Evolutionary conservation across 2,329 filamentous ascomycete species (phyloP).

Genomic region (Xylaria sp.): DNA sequence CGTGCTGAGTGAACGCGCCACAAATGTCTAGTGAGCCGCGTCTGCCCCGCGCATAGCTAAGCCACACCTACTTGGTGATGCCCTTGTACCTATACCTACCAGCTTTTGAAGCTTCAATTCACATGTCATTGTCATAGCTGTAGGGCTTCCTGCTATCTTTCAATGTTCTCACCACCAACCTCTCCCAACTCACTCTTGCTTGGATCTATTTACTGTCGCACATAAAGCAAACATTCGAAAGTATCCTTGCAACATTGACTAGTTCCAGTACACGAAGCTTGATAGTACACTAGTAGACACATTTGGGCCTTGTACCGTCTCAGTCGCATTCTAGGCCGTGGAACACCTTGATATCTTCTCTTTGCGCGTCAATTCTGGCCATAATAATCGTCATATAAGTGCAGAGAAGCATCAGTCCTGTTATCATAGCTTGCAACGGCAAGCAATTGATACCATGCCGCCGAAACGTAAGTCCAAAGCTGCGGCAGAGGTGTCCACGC

Average conservation of each 20-base stretch:
- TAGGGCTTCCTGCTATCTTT: slow-evolving; percentile 7
- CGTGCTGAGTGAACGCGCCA: slow-evolving; percentile 1
- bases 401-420: not conserved
- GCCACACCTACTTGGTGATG: slow-evolving; percentile 29
- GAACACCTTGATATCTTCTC: not conserved
- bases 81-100: not conserved
- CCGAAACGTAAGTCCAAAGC: slow-evolving; percentile 74
- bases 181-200: slow-evolving; percentile 3
- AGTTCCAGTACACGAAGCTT: not conserved
- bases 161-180: slow-evolving; percentile 12
- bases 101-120: not conserved
- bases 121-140: slow-evolving; percentile 11
- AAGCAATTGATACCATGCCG: slow-evolving; percentile 62
- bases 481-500: slow-evolving; percentile 66
- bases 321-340: not conserved
- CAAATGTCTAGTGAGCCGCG: slow-evolving; percentile 11
- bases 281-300: not conserved
- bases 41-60: slow-evolving; percentile 40
- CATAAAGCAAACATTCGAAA: not conserved
- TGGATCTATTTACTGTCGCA: not conserved
- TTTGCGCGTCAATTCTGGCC: not conserved
- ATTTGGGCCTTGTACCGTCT: not conserved
- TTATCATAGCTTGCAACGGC: not conserved
- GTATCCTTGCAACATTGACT: not conserved
- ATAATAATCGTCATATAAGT: not conserved